These are phyloP conservation scores for Datisca glomerata DNA, from an alignment of 306 rosid genomes.

Conservation along the genomic window DNA sequence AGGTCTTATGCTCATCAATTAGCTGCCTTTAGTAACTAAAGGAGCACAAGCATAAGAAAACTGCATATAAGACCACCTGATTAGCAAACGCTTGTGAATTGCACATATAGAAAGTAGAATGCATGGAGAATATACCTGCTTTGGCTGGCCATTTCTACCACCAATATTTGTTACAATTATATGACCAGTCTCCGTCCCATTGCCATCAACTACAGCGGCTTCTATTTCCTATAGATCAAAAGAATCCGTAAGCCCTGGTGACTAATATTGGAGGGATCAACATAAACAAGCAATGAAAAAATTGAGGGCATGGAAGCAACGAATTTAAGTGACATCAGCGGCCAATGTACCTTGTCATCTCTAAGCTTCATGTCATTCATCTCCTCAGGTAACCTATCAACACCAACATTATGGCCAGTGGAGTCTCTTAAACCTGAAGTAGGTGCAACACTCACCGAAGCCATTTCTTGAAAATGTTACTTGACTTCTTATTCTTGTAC, in stretches of 20 bases:
- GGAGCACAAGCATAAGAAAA: not conserved
- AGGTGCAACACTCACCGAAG: conserved; percentile 77
- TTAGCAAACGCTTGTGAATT: not conserved
- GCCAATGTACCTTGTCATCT: conserved; percentile 64
- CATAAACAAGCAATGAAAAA: not conserved
- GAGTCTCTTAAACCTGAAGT: conserved; percentile 57
- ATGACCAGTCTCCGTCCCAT: conserved; percentile 80
- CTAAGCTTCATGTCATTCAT: conserved; percentile 92
- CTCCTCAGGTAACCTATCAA: conserved; percentile 90
- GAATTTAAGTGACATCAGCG: not conserved
- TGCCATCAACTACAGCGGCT: conserved; percentile 67
- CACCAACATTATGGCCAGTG: conserved; percentile 51
- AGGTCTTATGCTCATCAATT: not conserved
- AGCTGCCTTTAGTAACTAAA: not conserved
- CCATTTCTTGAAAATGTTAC: conserved; percentile 30
- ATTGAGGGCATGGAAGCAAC: not conserved
- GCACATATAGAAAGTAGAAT: not conserved
- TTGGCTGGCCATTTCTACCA: conserved; percentile 76
- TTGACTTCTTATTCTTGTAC: conserved; percentile 14
- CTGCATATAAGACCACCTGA: not conserved
- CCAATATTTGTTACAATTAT: conserved; percentile 86
- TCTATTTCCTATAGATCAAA: conserved; percentile 53
- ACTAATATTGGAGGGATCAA: not conserved
- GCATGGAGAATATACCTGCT: conserved; percentile 38
- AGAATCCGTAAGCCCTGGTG: conserved; percentile 8